Percentiles rank a stretch among this genome's conserved stretches.
Conservation (phyloP, 2,329 filamentous ascomycete species). For the Monilinia vaccinii-corymbosi region DNA sequence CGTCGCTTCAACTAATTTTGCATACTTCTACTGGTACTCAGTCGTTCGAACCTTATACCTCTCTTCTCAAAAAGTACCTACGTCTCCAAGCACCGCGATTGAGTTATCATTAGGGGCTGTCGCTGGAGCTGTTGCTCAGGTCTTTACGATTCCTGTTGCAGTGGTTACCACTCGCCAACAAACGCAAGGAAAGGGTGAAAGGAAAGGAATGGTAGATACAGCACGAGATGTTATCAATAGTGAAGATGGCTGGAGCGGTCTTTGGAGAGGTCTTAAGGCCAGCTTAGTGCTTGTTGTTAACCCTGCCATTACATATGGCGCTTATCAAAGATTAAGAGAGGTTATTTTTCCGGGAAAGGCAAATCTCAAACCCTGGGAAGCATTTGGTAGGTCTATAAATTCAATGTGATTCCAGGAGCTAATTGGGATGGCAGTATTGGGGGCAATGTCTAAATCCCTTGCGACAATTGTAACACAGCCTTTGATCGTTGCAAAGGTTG, state of each 20-base stretch:
- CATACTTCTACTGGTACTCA: conserved; percentile 99
- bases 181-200: conserved; percentile 75
- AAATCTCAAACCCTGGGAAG: conserved; percentile 72
- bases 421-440: conserved; percentile 53
- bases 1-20: conserved; percentile 95
- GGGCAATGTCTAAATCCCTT: conserved; percentile 83
- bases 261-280: conserved; percentile 94
- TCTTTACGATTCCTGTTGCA: conserved; percentile 93
- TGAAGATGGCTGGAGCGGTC: conserved; percentile 78
- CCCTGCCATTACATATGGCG: conserved; percentile 94
- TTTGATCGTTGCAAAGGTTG: conserved; percentile 95
- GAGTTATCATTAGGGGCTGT: conserved; percentile 81
- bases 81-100: conserved; percentile 65
- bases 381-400: conserved; percentile 63
- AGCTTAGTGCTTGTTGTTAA: conserved; percentile 94
- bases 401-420: background rate
- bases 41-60: conserved; percentile 75
- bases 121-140: conserved; percentile 82
- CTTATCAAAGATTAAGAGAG: conserved; percentile 81
- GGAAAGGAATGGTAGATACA: conserved; percentile 79
- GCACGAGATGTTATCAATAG: conserved; percentile 82
- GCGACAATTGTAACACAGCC: conserved; percentile 91
- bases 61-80: conserved; percentile 45
- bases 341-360: conserved; percentile 67
- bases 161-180: conserved; percentile 95